These are phyloP conservation scores for Canariomyces notabilis DNA, from an alignment of 2,329 filamentous ascomycete species.

Conservation along the genomic window DNA sequence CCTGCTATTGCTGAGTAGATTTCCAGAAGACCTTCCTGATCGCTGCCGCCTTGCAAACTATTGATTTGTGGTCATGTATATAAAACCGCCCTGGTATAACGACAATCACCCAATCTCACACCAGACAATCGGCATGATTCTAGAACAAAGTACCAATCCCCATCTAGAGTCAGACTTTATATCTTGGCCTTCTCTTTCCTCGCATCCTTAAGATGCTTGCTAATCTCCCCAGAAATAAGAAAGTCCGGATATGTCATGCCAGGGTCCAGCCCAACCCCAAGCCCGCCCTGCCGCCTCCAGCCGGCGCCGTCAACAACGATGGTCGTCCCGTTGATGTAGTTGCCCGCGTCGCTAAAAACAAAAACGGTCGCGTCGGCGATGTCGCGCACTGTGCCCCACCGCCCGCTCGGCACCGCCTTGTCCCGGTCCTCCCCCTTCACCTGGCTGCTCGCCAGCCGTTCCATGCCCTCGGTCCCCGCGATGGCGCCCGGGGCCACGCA, in stretches of 20 bases:
- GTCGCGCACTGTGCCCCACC: conserved; percentile 76
- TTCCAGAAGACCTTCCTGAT: no score
- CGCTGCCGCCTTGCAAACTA: no score
- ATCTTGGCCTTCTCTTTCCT: conserved; percentile 31
- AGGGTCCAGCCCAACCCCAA: conserved; percentile 43
- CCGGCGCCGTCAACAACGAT: conserved; percentile 66
- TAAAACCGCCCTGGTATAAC: no score
- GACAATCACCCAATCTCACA: no score
- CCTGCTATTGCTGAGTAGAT: no score
- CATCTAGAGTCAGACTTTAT: conserved; percentile 2
- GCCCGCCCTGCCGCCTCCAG: conserved; percentile 48
- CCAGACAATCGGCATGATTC: no score
- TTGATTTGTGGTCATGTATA: no score
- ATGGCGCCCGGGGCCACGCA: conserved; percentile 87
- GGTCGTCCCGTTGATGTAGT: conserved; percentile 78
- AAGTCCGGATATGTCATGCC: conserved; percentile 51
- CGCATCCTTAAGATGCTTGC: conserved; percentile 37
- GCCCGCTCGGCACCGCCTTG: conserved; percentile 62
- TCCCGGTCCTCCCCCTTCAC: conserved; percentile 31
- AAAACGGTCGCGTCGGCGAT: conserved; percentile 91
- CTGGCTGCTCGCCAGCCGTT: conserved; percentile 48
- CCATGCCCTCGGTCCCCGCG: conserved; percentile 74
- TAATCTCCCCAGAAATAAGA: conserved; percentile 36
- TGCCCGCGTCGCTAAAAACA: conserved; percentile 78
- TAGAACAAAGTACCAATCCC: not conserved